Percentiles rank a stretch among this genome's conserved stretches.
Conservation (phyloP, 78 protist species). For the Polysphondylium violaceum region DNA sequence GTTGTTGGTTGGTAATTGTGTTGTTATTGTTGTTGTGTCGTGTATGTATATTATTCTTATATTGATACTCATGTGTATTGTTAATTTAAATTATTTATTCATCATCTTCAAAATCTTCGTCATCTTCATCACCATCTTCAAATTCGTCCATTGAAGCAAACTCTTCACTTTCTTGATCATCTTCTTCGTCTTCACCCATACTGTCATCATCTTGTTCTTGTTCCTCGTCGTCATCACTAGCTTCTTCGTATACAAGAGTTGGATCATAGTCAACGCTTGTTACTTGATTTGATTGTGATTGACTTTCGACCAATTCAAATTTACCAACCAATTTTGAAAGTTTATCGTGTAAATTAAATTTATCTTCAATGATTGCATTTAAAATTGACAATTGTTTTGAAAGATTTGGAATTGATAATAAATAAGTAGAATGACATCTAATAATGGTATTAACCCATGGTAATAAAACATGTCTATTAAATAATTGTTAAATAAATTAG, state of each 20-base stretch:
- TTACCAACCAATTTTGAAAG: conserved; percentile 56
- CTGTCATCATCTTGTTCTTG: conserved; percentile 34
- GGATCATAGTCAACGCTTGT: conserved; percentile 27
- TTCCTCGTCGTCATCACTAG: conserved; percentile 8
- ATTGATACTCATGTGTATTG: no score
- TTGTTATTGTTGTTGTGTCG: no score
- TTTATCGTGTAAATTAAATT: conserved; percentile 40
- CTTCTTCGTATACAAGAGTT: conserved; percentile 47
- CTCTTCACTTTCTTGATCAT: conserved; percentile 19
- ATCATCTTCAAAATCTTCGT: conserved; percentile 26
- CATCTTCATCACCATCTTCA: conserved; percentile 43
- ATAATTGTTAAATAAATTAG: neutral
- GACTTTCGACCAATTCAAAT: conserved; percentile 31
- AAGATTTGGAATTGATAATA: conserved; percentile 25
- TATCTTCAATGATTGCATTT: conserved; percentile 56
- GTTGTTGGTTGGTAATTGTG: no score
- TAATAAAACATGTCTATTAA: conserved; percentile 15
- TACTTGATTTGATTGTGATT: neutral
- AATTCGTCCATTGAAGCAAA: conserved; percentile 14
- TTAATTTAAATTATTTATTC: conserved; percentile 7
- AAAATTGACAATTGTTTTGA: conserved; percentile 21
- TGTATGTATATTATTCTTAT: no score
- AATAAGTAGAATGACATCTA: conserved; percentile 46
- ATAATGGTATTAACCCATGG: conserved; percentile 53
- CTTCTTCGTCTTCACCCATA: conserved; percentile 33